A percentile compares a stretch with the other conserved stretches of the same genome.
Conservation (phyloP, 345 rosid genomes). For the Firmiana major region DNA sequence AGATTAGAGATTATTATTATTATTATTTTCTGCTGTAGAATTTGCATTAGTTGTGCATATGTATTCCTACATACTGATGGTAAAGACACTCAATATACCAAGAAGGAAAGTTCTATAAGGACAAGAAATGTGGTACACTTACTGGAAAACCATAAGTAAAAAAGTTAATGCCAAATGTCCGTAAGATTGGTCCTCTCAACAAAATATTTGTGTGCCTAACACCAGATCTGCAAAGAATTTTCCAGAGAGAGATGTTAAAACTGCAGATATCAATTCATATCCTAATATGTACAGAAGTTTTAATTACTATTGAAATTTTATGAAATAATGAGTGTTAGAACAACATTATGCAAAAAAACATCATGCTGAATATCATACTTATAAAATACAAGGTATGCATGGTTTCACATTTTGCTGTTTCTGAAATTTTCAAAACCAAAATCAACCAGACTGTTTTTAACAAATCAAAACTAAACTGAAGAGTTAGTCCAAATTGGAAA, state of each 20-base stretch:
- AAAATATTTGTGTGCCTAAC: conserved; percentile 14
- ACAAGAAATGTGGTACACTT: background rate
- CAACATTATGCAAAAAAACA: background rate
- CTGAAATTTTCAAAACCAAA: background rate
- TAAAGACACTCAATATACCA: background rate
- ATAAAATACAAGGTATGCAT: background rate
- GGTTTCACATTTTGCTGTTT: background rate
- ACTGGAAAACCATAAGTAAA: conserved; percentile 19
- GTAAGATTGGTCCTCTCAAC: conserved; percentile 11
- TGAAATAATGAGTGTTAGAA: background rate
- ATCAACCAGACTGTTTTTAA: background rate
- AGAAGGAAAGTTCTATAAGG: background rate
- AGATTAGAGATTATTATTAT: background rate
- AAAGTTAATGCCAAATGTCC: conserved; percentile 17
- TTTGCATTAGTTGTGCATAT: background rate
- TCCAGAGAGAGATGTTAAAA: background rate
- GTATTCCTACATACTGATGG: background rate
- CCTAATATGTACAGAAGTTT: background rate
- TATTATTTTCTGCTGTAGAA: background rate
- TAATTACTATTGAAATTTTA: background rate
- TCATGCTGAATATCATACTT: background rate
- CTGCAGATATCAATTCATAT: background rate
- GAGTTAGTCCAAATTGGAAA: background rate
- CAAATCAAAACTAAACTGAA: background rate
- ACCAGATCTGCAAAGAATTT: conserved; percentile 12